Conservation (phyloP, 257 asterid genomes). For the Ajuga chamaepitys region DNA sequence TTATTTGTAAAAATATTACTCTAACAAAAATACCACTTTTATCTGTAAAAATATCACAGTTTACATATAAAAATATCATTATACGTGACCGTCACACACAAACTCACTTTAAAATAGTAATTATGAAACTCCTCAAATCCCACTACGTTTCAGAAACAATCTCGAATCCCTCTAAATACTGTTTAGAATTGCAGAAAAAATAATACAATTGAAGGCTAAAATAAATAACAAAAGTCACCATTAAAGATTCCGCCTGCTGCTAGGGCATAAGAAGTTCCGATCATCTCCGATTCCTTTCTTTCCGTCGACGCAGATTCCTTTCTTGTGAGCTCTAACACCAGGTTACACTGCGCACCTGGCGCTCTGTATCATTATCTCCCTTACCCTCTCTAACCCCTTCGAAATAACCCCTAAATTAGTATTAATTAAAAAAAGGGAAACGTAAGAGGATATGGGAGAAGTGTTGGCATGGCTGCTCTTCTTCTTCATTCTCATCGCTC, state of each 20-base stretch:
- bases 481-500: slow-evolving; percentile 64
- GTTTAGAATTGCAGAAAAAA: no score
- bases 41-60: no score
- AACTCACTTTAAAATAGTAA: no score
- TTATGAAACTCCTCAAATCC: no score
- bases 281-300: slow-evolving; percentile 24
- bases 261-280: slow-evolving; percentile 28
- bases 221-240: not conserved
- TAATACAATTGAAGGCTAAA: no score
- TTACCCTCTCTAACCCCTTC: not conserved
- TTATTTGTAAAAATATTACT: no score
- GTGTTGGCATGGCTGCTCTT: slow-evolving; percentile 72
- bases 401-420: not conserved
- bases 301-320: slow-evolving; percentile 1
- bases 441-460: slow-evolving; percentile 43
- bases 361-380: slow-evolving; percentile 15
- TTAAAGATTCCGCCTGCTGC: not conserved
- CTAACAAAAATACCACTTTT: no score
- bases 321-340: slow-evolving; percentile 28
- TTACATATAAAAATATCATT: no score
- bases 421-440: not conserved
- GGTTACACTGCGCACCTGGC: slow-evolving; percentile 28
- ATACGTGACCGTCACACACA: no score
- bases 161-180: no score
- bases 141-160: no score